A percentile compares a stretch with the other conserved stretches of the same genome.
Conservation (phyloP, 2,329 filamentous ascomycete genomes). For the Penicillium psychrosexuale region DNA sequence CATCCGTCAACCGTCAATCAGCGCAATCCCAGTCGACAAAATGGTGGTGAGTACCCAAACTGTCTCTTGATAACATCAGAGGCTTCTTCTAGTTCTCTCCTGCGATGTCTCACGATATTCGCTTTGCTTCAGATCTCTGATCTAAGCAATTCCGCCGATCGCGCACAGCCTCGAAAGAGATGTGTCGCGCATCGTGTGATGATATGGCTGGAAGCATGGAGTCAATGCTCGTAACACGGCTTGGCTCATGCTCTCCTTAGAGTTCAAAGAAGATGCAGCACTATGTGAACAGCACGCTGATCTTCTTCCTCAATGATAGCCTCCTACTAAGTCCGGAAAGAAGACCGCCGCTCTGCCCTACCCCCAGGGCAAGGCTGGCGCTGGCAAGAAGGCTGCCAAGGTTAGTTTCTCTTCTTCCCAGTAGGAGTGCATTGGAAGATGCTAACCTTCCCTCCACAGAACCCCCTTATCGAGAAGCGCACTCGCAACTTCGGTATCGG, state of each 20-base stretch:
- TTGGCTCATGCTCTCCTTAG: slow-evolving; percentile 68
- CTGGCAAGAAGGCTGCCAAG: slow-evolving; percentile 91
- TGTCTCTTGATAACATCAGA: slow-evolving; percentile 35
- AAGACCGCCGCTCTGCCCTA: slow-evolving; percentile 97
- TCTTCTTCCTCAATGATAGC: slow-evolving; percentile 99
- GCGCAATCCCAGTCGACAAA: slow-evolving; percentile 53
- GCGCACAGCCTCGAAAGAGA: slow-evolving; percentile 30
- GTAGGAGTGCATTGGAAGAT: slow-evolving; percentile 7
- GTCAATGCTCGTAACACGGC: slow-evolving; percentile 51
- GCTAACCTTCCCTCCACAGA: slow-evolving; percentile 54
- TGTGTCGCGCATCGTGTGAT: slow-evolving; percentile 37
- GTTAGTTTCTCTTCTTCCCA: slow-evolving; percentile 60
- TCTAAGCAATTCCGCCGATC: slow-evolving; percentile 41
- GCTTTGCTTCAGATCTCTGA: slow-evolving; percentile 29
- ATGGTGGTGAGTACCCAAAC: slow-evolving; percentile 59
- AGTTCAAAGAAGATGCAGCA: slow-evolving; percentile 79
- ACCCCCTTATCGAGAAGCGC: slow-evolving; percentile 98
- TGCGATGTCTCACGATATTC: slow-evolving; percentile 25
- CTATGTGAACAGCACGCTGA: slow-evolving; percentile 77
- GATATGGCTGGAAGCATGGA: slow-evolving; percentile 55
- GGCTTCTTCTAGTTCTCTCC: slow-evolving; percentile 21
- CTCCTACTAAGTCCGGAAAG: slow-evolving; percentile 87
- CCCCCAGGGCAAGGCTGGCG: slow-evolving; percentile 84
- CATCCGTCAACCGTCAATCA: slow-evolving; percentile 46
- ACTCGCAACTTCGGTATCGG: slow-evolving; percentile 97